Evolutionary conservation across 75 land plant genomes (phyloP), one percentile per base, ranked within the genome.

Genomic region (Larix kaempferi): DNA sequence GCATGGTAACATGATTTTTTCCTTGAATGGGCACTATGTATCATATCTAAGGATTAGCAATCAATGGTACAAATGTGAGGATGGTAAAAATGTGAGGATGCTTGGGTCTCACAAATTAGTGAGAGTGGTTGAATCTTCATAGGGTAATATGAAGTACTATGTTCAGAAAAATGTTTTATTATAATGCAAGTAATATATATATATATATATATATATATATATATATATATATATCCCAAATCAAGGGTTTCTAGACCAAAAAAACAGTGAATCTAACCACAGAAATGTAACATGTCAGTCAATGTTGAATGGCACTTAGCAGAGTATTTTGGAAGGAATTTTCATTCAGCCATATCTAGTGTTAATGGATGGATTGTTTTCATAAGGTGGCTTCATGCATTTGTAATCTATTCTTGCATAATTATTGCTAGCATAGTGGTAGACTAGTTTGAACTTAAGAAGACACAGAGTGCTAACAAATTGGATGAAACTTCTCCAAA

Each of bases 11-110:
- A 81, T 94, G 77, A 77, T 94, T 23, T 78, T 87, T 64, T 26
- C 77, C 52, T 85, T 84, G 75, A 86, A 84, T 78, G 87, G 98
- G 16, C 98, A 94, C 78, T 94, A 94, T 61, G 80, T 90, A 6
- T 84, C 94, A 15, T 94, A 85, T 74, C 74, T 92, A 27, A 87
- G 89, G 25, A 78, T 92, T 0, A 84, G 76, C 26, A 80, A 86
- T 44, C 84, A 80, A 59, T 94, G 98, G 98, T 94, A 94, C 80
- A 92, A 84, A 82, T 94, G 98, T 78, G 94, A 94, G 71, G 98
- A 94, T 82, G 84, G 98, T 94, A 94, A 79, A 92, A 84, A 82
- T 94, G 98, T 78, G 94, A 94, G 71, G 98, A 94, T 82, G 84
- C 94, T 14, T 94, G 98, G 98, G 83, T 94, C 15, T 83, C 87